These are phyloP conservation scores for Rhytidiadelphus loreus DNA, from an alignment of 225 moss, liverwort and hornwort genomes.

Conservation along the genomic window DNA sequence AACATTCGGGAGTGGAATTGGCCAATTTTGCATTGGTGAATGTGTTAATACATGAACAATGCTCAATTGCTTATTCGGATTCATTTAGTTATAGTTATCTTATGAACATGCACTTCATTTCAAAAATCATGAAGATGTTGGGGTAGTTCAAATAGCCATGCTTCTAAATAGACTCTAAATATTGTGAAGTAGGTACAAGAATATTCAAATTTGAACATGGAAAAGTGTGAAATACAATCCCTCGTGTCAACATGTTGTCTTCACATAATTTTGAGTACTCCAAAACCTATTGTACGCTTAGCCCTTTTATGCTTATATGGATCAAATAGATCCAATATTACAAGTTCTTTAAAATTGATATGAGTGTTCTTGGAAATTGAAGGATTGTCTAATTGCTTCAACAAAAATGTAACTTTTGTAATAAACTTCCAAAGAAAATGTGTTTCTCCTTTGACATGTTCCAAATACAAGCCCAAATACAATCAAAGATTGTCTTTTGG, in stretches of 20 bases:
- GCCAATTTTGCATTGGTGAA: not conserved
- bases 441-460: too few species aligned
- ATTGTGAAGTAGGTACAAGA: not conserved
- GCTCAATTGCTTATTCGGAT: not conserved
- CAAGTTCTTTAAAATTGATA: not conserved
- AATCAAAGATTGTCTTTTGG: not conserved
- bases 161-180: too few species aligned
- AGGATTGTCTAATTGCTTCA: not conserved
- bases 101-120: not conserved
- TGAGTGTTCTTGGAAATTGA: not conserved
- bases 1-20: not conserved
- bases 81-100: not conserved
- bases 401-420: not conserved
- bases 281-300: not conserved
- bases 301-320: not conserved
- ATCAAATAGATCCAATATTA: not conserved
- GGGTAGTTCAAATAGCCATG: not conserved
- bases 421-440: not conserved
- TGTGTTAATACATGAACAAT: too few species aligned
- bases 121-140: not conserved
- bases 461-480: too few species aligned
- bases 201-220: not conserved
- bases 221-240: not conserved
- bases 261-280: not conserved
- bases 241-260: not conserved